These are phyloP conservation scores for Eleusine coracana DNA, from an alignment of 176 grass and related monocot genomes.

Conservation along the genomic window DNA sequence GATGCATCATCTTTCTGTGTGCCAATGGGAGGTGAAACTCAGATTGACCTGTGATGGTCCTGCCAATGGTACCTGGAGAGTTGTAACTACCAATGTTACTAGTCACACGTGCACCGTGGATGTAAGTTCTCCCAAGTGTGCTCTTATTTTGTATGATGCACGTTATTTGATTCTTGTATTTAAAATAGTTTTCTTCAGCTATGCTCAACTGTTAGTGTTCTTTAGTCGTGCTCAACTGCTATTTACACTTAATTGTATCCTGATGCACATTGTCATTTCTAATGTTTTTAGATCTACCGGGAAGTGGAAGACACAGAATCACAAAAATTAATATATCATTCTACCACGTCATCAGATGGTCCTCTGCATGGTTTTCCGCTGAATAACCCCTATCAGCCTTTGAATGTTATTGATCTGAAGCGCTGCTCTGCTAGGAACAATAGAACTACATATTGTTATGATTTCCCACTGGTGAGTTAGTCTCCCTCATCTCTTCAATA, in stretches of 20 bases:
- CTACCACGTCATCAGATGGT: slow-evolving; percentile 42
- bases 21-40: slow-evolving; percentile 97
- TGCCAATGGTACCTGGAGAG: slow-evolving; percentile 84
- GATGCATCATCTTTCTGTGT: slow-evolving; percentile 96
- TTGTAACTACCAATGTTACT: slow-evolving; percentile 90
- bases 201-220: background rate
- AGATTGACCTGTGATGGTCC: slow-evolving; percentile 67
- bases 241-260: slow-evolving; percentile 25
- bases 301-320: slow-evolving; percentile 73
- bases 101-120: slow-evolving; percentile 89
- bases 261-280: slow-evolving; percentile 29
- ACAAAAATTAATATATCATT: slow-evolving; percentile 77
- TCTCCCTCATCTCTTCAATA: background rate
- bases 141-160: slow-evolving; percentile 12
- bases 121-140: slow-evolving; percentile 54
- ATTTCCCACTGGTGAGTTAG: slow-evolving; percentile 90
- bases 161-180: background rate
- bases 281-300: slow-evolving; percentile 72
- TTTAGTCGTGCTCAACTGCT: background rate
- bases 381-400: slow-evolving; percentile 65
- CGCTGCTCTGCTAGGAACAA: slow-evolving; percentile 83
- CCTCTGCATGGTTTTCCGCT: slow-evolving; percentile 75
- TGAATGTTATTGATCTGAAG: slow-evolving; percentile 81
- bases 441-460: slow-evolving; percentile 97
- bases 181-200: background rate